Evolutionary conservation across 371 early-diverging fungal species (phyloP).

Genomic region (Thermomucor indicae-seudaticae): DNA sequence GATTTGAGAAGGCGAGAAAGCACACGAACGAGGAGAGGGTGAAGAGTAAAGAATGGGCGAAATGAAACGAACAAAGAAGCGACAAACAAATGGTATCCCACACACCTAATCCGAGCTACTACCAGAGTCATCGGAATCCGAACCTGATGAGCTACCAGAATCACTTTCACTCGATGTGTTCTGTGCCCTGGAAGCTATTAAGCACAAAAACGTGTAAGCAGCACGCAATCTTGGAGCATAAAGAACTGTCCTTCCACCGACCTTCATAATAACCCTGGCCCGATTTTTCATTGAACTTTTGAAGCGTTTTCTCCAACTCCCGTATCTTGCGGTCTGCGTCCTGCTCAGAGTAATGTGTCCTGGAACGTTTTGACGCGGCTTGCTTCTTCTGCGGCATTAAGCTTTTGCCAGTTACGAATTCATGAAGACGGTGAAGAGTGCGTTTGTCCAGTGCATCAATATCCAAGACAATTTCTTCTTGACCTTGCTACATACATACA

Average conservation of each 20-base stretch:
- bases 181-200: slow-evolving; percentile 7
- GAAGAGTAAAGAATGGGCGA: too few relatives aligned
- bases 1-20: neutral
- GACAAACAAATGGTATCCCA: slow-evolving; percentile 23
- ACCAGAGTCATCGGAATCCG: slow-evolving; percentile 79
- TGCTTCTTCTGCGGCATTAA: slow-evolving; percentile 16
- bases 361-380: slow-evolving; percentile 16
- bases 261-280: too few relatives aligned
- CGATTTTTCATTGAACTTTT: slow-evolving; percentile 43
- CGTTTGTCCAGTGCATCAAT: slow-evolving; percentile 83
- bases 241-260: too few relatives aligned
- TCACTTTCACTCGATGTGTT: slow-evolving; percentile 56
- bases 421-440: slow-evolving; percentile 84
- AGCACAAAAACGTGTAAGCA: neutral
- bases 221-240: neutral
- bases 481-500: slow-evolving; percentile 44
- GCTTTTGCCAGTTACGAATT: slow-evolving; percentile 71
- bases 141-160: slow-evolving; percentile 56
- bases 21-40: neutral
- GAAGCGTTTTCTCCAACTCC: slow-evolving; percentile 63
- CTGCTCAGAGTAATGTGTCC: slow-evolving; percentile 45
- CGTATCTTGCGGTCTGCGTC: slow-evolving; percentile 54
- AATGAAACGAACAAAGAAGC: too few relatives aligned
- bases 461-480: slow-evolving; percentile 94
- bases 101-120: slow-evolving; percentile 64